Base-by-base conservation (phyloP, 1,139 yeast species). In the Lodderomyces oxycetoniae region DNA sequence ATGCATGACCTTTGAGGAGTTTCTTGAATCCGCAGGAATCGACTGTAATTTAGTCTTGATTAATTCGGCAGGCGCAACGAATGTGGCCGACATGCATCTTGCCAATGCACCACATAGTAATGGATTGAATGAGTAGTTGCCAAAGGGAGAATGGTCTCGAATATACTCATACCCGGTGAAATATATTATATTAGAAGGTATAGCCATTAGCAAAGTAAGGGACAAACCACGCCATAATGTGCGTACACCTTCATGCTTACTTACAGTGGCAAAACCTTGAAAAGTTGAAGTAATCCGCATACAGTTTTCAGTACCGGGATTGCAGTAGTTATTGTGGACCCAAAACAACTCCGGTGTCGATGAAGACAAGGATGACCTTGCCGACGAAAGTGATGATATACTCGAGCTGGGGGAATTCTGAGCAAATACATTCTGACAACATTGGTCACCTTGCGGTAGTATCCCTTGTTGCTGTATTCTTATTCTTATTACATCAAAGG, bases 171-270 rank as follows among this genome's bases (percentile, higher is more conserved):
- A 91, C 0, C 97, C 96, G 3, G 95, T 84, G 59, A 88, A 91
- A 53, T 91, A 93, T 5, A 91, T 91, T 38, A 91, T 85, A 49
- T 89, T 91, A 1, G 96, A 76, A 0, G 99, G 99, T 0, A 89
- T 66, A 0, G 96, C 87, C 95, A 91, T 93, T 15, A 87, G 44
- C 19, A 91, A 60, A 0, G 95, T 87, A 19, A 91, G 58, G 0
- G 93, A 75, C 23, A 93, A 70, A 0, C 98, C 98, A 33, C 98
- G 64, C 94, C 96, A 91, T 14, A 93, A 64, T 0, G 96, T 81
- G 1, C 69, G 39, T 0, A 77, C 24, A 0, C 98, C 98, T 57
- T 91, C 98, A 29, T 73, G 66, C 21, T 68, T 62, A 2, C 79
- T 68, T 20, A 89, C 87, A 35, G 74, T 72, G 4, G 61, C 48